These are phyloP conservation scores for Xylaria sp. DNA, from an alignment of 495 filamentous ascomycete species.

Conservation along the genomic window DNA sequence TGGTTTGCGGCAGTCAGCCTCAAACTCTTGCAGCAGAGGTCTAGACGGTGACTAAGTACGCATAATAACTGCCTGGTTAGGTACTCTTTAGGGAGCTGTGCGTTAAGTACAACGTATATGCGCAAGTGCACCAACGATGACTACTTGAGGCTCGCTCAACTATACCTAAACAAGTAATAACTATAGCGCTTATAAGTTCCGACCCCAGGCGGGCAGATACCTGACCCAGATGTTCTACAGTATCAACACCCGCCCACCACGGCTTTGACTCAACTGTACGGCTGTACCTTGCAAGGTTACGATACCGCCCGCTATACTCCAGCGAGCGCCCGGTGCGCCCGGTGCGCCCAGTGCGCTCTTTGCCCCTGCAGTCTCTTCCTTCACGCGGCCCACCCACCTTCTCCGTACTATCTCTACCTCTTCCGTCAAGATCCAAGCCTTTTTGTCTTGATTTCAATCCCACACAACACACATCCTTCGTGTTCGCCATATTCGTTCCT, in stretches of 20 bases:
- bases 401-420: conserved; percentile 18
- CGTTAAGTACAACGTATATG: neutral
- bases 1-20: conserved; percentile 15
- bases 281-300: conserved; percentile 1
- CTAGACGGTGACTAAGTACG: conserved; percentile 2
- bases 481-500: conserved; percentile 18
- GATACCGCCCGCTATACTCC: conserved; percentile 4
- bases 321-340: too few relatives aligned
- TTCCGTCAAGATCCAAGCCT: conserved; percentile 21
- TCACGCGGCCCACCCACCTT: conserved; percentile 23
- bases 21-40: conserved; percentile 7
- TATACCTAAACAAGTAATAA: neutral
- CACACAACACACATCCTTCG: conserved; percentile 19
- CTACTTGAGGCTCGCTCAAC: too few relatives aligned
- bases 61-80: neutral
- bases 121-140: too few relatives aligned
- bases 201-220: conserved; percentile 2
- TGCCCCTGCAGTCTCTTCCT: conserved; percentile 28
- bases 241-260: neutral
- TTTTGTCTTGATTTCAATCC: conserved; percentile 27
- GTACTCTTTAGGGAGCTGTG: neutral
- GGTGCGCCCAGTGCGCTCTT: conserved; percentile 11
- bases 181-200: neutral
- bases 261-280: conserved; percentile 1
- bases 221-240: neutral